These are phyloP conservation scores for Blattamonas nauphoetae DNA, from an alignment of 78 protist genomes.

Conservation along the genomic window DNA sequence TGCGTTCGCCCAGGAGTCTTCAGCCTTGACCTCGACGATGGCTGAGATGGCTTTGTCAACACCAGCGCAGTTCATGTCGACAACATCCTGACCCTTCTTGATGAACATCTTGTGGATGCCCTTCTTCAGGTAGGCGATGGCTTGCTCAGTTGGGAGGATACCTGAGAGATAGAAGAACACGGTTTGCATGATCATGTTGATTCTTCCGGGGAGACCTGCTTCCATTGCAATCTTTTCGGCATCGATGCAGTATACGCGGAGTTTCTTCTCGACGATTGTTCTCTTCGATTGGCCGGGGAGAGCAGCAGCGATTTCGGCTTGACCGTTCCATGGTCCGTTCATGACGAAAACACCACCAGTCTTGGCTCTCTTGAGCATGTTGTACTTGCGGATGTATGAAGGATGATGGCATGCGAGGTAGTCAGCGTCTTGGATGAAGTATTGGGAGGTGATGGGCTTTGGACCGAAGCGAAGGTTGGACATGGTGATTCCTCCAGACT, in stretches of 20 bases:
- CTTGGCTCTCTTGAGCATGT: conserved; percentile 19
- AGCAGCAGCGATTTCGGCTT: conserved; percentile 23
- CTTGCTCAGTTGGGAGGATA: conserved; percentile 48
- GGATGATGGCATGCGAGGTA: conserved; percentile 58
- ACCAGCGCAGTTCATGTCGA: conserved; percentile 34
- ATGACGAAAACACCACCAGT: conserved; percentile 45
- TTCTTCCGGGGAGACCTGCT: conserved; percentile 29
- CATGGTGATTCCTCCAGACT: conserved; percentile 54
- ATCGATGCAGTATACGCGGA: conserved; percentile 44
- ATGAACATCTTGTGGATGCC: conserved; percentile 32
- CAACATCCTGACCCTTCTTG: conserved; percentile 44
- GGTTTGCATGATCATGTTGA: conserved; percentile 64
- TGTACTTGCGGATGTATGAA: conserved; percentile 34
- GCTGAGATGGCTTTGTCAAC: neutral
- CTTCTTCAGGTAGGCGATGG: conserved; percentile 39
- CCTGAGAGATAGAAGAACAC: conserved; percentile 49
- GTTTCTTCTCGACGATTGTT: conserved; percentile 31
- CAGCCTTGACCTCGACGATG: neutral
- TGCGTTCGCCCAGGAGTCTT: neutral
- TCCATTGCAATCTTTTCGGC: conserved; percentile 40
- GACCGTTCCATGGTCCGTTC: conserved; percentile 21
- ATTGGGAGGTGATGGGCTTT: conserved; percentile 32
- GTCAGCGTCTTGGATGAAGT: conserved; percentile 48
- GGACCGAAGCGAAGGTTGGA: conserved; percentile 63
- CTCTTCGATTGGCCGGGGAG: conserved; percentile 31